Evolutionary conservation across 1,284 basidiomycete species (phyloP).

Genomic region (Heterobasidion annosum): DNA sequence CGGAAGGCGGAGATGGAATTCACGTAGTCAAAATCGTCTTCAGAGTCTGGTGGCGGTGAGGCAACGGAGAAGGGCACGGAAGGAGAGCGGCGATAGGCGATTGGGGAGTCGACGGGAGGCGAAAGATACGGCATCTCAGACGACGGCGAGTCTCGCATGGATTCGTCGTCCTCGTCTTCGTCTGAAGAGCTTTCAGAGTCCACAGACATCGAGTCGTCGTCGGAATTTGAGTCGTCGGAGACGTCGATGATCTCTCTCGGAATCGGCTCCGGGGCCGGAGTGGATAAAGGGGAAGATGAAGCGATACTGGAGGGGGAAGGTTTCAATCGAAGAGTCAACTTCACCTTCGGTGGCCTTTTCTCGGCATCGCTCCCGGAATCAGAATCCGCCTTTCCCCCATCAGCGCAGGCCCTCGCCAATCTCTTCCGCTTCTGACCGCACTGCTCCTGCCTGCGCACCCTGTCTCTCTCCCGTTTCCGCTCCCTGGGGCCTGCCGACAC

Average conservation of each 20-base stretch:
- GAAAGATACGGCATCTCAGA: conserved; percentile 30
- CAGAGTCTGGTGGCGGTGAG: conserved; percentile 60
- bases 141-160: conserved; percentile 5
- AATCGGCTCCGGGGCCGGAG: conserved; percentile 13
- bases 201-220: conserved; percentile 10
- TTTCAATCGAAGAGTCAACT: conserved; percentile 54
- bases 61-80: conserved; percentile 43
- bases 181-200: conserved; percentile 10
- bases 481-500: conserved; percentile 21
- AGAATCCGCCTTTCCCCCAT: conserved; percentile 28
- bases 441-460: conserved; percentile 24
- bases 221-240: conserved; percentile 24
- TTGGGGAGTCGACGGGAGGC: conserved; percentile 27
- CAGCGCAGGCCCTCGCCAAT: conserved; percentile 38
- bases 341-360: conserved; percentile 52
- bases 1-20: conserved; percentile 33
- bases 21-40: conserved; percentile 35
- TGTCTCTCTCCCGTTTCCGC: conserved; percentile 30
- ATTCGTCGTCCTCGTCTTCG: conserved; percentile 17
- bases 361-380: conserved; percentile 34
- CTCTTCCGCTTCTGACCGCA: conserved; percentile 70
- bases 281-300: conserved; percentile 13
- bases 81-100: conserved; percentile 38
- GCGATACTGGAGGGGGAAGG: conserved; percentile 30
- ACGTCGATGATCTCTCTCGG: conserved; percentile 30